Conservation (phyloP, 768 basidiomycete species). For the Tephrocybe sp. region DNA sequence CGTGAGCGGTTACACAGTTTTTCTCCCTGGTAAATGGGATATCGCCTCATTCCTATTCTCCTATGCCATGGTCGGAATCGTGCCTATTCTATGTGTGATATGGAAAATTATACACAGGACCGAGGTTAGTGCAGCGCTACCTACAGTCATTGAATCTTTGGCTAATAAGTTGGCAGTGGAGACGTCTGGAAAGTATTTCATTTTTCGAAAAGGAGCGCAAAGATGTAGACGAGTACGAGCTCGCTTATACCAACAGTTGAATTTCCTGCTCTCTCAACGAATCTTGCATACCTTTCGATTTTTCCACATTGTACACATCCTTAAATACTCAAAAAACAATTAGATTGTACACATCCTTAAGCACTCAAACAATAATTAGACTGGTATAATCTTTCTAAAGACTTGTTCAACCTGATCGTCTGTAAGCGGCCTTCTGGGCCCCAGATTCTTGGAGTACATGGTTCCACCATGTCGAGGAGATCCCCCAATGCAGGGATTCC, state of each 20-base stretch:
- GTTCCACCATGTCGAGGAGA: too few species aligned
- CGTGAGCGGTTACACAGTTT: conserved; percentile 48
- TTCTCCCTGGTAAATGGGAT: conserved; percentile 48
- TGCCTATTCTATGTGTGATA: conserved; percentile 39
- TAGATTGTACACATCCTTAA: too few species aligned
- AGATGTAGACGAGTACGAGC: conserved; percentile 42
- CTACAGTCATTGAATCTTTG: neutral
- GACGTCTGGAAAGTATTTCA: conserved; percentile 30
- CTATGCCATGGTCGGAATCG: conserved; percentile 42
- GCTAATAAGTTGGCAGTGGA: conserved; percentile 30
- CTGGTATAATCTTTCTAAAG: too few species aligned
- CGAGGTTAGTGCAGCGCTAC: conserved; percentile 24
- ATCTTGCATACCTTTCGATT: neutral
- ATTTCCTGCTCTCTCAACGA: neutral
- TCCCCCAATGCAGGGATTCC: too few species aligned
- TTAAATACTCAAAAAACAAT: too few species aligned
- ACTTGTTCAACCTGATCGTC: too few species aligned
- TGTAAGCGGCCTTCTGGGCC: too few species aligned
- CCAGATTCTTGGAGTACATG: too few species aligned
- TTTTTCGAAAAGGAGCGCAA: conserved; percentile 46
- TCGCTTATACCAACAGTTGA: conserved; percentile 14
- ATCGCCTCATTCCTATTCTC: conserved; percentile 47
- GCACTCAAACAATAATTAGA: too few species aligned
- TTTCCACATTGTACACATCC: too few species aligned
- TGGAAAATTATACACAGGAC: conserved; percentile 45